These are phyloP conservation scores for Nakazawaea ambrosiae DNA, from an alignment of 805 yeast species.

Conservation along the genomic window DNA sequence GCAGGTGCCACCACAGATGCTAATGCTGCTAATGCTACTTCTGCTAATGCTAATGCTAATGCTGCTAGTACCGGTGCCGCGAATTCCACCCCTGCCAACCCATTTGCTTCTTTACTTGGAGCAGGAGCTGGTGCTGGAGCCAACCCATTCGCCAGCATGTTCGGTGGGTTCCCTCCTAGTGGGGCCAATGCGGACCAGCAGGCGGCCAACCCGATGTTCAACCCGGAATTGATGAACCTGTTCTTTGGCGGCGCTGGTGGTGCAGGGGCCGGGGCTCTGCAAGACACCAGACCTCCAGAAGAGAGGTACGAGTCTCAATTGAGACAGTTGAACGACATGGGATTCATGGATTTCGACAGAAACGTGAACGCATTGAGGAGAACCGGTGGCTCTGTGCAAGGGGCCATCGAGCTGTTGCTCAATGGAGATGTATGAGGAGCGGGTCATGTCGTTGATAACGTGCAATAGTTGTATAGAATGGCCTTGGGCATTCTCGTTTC, in stretches of 20 bases:
- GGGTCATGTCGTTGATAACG: too few species aligned
- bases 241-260: conserved; percentile 38
- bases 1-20: conserved; percentile 17
- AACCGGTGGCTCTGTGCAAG: conserved; percentile 96
- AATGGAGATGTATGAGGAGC: conserved; percentile 43
- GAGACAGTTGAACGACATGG: conserved; percentile 75
- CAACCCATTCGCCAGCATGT: conserved; percentile 14
- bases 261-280: conserved; percentile 69
- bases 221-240: conserved; percentile 39
- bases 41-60: conserved; percentile 1
- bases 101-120: conserved; percentile 39
- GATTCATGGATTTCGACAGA: conserved; percentile 85
- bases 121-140: conserved; percentile 15
- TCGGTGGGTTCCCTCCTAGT: conserved; percentile 18
- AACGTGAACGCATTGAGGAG: conserved; percentile 90
- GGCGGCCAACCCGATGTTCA: conserved; percentile 32
- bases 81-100: conserved; percentile 33
- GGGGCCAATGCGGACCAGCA: conserved; percentile 18
- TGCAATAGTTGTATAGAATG: too few species aligned
- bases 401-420: conserved; percentile 84
- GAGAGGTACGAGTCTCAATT: conserved; percentile 67
- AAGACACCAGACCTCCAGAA: conserved; percentile 71
- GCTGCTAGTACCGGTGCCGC: conserved; percentile 1
- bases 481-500: too few species aligned
- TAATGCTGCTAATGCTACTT: conserved; percentile 15